Conservation (phyloP, 2,329 filamentous ascomycete genomes). For the Colletotrichum sojae region DNA sequence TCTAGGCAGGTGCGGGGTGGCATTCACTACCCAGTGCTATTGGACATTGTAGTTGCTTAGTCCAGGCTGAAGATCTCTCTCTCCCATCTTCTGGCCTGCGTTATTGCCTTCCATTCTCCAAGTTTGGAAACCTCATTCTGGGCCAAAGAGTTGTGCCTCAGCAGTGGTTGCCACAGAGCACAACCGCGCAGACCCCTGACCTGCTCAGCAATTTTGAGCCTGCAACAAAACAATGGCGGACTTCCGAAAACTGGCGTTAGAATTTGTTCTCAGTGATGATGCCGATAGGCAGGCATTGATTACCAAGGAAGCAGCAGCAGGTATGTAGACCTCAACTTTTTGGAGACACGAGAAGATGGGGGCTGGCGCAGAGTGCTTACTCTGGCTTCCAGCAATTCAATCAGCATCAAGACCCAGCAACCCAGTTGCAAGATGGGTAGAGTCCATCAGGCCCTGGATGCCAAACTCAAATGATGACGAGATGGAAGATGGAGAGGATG, state of each 20-base stretch:
- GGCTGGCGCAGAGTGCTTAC: constrained; percentile 3
- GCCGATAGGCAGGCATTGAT: constrained; percentile 56
- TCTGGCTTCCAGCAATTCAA: constrained; percentile 58
- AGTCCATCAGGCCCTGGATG: constrained; percentile 70
- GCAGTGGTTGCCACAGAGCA: not conserved
- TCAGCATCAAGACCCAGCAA: constrained; percentile 58
- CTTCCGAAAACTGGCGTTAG: constrained; percentile 66
- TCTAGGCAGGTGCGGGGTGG: constrained; percentile 23
- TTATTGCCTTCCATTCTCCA: not conserved
- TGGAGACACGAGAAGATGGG: not conserved
- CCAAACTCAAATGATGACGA: constrained; percentile 55
- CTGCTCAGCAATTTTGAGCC: not conserved
- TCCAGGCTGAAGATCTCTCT: not conserved
- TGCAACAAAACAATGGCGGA: constrained; percentile 57
- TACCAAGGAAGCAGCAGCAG: constrained; percentile 61
- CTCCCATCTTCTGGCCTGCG: not conserved
- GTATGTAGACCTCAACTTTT: constrained; percentile 44
- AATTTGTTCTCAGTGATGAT: constrained; percentile 68
- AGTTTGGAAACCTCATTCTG: not conserved
- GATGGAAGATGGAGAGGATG: constrained; percentile 55
- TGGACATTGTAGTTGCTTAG: constrained; percentile 1
- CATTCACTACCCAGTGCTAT: not conserved
- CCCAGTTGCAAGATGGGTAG: constrained; percentile 68
- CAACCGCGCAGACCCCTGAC: not conserved
- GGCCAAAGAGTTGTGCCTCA: not conserved